A percentile compares a stretch with the other conserved stretches of the same genome.
phyloP scores from a whole-genome alignment of 2,329 filamentous ascomycete genomes.

The Chrysoporthe deuterocubensis region DNA sequence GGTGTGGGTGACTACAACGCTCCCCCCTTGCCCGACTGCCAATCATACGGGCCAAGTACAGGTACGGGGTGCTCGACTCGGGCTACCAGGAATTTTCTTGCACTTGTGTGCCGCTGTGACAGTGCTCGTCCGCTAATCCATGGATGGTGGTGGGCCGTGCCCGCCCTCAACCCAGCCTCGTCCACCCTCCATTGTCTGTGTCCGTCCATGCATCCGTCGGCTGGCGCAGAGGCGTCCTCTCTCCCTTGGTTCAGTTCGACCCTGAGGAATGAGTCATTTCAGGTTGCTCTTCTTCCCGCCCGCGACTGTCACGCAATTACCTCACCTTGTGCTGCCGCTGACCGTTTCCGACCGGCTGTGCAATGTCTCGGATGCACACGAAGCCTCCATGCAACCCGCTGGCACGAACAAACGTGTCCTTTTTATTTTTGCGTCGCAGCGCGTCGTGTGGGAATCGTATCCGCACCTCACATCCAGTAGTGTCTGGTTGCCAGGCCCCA shows the following conservation, averaged over 20 bases:
- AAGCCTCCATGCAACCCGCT: slow-evolving; percentile 8
- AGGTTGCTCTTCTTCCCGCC: slow-evolving; percentile 17
- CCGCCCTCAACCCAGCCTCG: slow-evolving; percentile 25
- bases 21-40: slow-evolving; percentile 7
- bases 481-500: neutral
- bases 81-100: slow-evolving; percentile 22
- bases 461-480: neutral
- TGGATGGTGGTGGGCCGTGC: slow-evolving; percentile 24
- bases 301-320: slow-evolving; percentile 21
- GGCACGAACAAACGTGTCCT: slow-evolving; percentile 10
- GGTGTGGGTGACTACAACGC: slow-evolving; percentile 27
- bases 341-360: slow-evolving; percentile 5
- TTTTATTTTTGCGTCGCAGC: neutral
- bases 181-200: slow-evolving; percentile 14
- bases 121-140: slow-evolving; percentile 17
- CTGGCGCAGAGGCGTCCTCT: slow-evolving; percentile 2
- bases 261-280: slow-evolving; percentile 28
- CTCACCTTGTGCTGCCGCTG: slow-evolving; percentile 16
- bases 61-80: slow-evolving; percentile 20
- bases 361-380: slow-evolving; percentile 14
- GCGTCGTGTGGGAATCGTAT: slow-evolving; percentile 9
- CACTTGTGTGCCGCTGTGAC: slow-evolving; percentile 28
- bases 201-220: neutral
- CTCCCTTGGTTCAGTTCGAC: neutral
- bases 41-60: slow-evolving; percentile 22